Conservation (phyloP, 768 basidiomycete genomes). For the Leccinum sublutescens region DNA sequence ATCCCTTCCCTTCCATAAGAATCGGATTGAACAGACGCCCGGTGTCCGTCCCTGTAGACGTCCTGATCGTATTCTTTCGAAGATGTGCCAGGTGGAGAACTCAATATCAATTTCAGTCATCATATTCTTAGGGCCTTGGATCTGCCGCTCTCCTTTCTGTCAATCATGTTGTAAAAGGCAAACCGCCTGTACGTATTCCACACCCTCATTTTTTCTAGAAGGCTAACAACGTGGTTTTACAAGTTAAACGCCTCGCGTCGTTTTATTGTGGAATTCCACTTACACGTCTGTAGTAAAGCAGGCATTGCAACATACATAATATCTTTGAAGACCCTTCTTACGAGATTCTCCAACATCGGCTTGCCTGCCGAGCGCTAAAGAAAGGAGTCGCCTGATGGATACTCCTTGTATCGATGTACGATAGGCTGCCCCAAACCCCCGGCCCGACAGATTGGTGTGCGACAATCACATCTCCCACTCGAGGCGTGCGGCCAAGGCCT, state of each 20-base stretch:
- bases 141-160: not conserved
- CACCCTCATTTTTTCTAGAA: not conserved
- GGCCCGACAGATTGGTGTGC: not conserved
- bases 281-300: not conserved
- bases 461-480: not conserved
- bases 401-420: not conserved
- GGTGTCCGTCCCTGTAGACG: not conserved
- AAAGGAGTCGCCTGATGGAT: not conserved
- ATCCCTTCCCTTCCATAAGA: not conserved
- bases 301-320: not conserved
- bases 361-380: not conserved
- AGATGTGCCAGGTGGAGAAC: not conserved
- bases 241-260: not conserved
- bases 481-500: not conserved
- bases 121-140: not conserved
- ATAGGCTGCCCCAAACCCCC: not conserved
- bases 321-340: not conserved
- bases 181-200: not conserved
- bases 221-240: not conserved
- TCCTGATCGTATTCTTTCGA: not conserved
- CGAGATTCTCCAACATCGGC: not conserved
- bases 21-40: not conserved
- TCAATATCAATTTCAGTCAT: not conserved
- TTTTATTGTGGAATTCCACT: not conserved
- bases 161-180: not conserved